These are phyloP conservation scores for Penicillium simplicissimum DNA, from an alignment of 495 filamentous ascomycete species.

Conservation along the genomic window DNA sequence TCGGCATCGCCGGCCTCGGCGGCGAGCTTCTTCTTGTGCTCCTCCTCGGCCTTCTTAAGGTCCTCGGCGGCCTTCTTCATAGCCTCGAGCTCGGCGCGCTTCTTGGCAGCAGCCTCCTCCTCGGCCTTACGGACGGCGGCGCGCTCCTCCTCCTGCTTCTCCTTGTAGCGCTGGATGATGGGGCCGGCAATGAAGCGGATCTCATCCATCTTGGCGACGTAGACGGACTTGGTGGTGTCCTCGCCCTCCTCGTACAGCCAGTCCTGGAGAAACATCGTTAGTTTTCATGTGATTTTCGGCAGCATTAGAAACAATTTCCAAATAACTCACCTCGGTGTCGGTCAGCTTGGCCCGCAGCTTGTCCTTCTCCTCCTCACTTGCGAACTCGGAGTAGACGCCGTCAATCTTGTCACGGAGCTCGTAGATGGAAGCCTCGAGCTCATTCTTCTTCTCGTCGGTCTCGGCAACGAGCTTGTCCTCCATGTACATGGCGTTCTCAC, in stretches of 20 bases:
- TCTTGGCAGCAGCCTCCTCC: slow-evolving; percentile 81
- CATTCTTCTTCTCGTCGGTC: slow-evolving; percentile 99
- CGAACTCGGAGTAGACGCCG: slow-evolving; percentile 83
- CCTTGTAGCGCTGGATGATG: slow-evolving; percentile 90
- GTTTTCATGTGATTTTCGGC: neutral
- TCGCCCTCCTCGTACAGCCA: slow-evolving; percentile 99
- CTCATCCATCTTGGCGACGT: slow-evolving; percentile 93
- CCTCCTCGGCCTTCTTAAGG: slow-evolving; percentile 52
- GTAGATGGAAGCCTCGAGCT: slow-evolving; percentile 96
- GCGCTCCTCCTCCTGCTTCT: slow-evolving; percentile 89
- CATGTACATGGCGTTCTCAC: slow-evolving; percentile 88
- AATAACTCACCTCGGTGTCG: slow-evolving; percentile 72
- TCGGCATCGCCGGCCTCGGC: slow-evolving; percentile 51
- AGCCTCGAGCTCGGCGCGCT: slow-evolving; percentile 70
- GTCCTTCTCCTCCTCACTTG: slow-evolving; percentile 88
- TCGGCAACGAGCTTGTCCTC: slow-evolving; percentile 98
- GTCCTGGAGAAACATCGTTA: slow-evolving; percentile 57
- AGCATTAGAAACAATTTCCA: neutral
- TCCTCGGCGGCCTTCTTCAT: slow-evolving; percentile 58
- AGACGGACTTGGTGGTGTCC: slow-evolving; percentile 89
- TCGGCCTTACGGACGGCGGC: slow-evolving; percentile 71
- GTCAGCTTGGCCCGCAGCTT: slow-evolving; percentile 80
- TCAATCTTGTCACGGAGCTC: slow-evolving; percentile 92
- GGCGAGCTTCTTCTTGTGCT: slow-evolving; percentile 36
- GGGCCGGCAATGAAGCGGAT: slow-evolving; percentile 88